Evolutionary conservation across 495 filamentous ascomycete genomes (phyloP).

Genomic region (Massariosphaeria phaeospora): DNA sequence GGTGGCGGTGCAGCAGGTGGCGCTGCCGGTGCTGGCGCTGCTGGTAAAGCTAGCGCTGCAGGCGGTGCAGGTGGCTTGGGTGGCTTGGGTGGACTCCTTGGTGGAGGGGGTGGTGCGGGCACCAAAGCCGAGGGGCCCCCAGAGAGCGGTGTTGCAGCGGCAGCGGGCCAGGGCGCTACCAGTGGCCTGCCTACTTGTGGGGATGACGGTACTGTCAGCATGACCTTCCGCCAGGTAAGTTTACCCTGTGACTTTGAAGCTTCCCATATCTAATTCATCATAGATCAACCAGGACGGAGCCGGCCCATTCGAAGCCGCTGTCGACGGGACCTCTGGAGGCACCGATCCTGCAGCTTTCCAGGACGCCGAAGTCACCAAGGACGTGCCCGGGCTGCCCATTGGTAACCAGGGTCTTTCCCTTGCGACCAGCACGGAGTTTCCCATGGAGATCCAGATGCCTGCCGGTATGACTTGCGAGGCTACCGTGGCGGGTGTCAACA

Average conservation of each 20-base stretch:
- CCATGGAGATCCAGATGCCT: slow-evolving; percentile 55
- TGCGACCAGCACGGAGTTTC: slow-evolving; percentile 52
- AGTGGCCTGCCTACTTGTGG: slow-evolving; percentile 50
- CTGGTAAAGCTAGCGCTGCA: slow-evolving; percentile 8
- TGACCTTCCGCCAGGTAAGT: slow-evolving; percentile 35
- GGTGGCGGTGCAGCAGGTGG: slow-evolving; percentile 13
- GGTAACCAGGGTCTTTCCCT: slow-evolving; percentile 41
- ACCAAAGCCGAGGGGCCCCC: slow-evolving; percentile 30
- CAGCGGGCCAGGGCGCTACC: slow-evolving; percentile 31
- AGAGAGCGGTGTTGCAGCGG: slow-evolving; percentile 30
- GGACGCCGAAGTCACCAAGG: slow-evolving; percentile 51
- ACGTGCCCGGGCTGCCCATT: slow-evolving; percentile 49
- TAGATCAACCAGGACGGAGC: slow-evolving; percentile 43
- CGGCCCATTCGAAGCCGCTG: slow-evolving; percentile 37
- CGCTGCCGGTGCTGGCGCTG: slow-evolving; percentile 10
- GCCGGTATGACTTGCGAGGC: slow-evolving; percentile 57
- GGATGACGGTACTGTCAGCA: slow-evolving; percentile 49
- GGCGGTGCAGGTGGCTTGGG: slow-evolving; percentile 7
- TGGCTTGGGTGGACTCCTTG: slow-evolving; percentile 10
- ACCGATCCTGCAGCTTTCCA: slow-evolving; percentile 51
- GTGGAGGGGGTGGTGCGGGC: slow-evolving; percentile 28
- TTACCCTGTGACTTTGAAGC: background rate
- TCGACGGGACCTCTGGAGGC: slow-evolving; percentile 51
- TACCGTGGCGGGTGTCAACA: slow-evolving; percentile 47
- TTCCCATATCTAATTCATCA: background rate